Evolutionary conservation across 441 rosid genomes (phyloP), one percentile per base, ranked within the genome.

Genomic region (Mallotus repandus): DNA sequence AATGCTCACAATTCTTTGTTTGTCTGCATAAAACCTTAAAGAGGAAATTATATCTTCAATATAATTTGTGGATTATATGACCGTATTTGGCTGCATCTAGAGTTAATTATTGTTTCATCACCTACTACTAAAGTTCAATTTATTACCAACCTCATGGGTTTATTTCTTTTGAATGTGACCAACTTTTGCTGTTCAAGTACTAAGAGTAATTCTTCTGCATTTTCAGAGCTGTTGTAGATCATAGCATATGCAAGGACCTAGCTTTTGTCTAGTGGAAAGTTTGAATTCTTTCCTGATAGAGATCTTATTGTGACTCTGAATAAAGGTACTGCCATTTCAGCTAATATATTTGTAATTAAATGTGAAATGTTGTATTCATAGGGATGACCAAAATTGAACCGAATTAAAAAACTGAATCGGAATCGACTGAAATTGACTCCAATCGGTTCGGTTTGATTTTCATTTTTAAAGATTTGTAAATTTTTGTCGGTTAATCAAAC

Each of bases 221-320:
- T 56, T 75, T 80, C 89, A 95, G 99, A 84, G 98, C 99, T 73
- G 96, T 25, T 25, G 29, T 25, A 25, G 29, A 25, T 25, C 29
- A 25, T 25, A 25, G 29, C 29, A 25, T 25, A 25, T 25, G 29
- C 29, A 25, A 25, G 29, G 29, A 25, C 29, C 92, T 95, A 74
- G 97, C 99, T 81, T 84, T 87, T 71, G 81, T 95, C 77, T 84
- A 46, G 79, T 91, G 46, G 95, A 95, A 83, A 89, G 84, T 76
- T 93, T 90, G 97, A 93, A 77, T 95, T 84, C 75, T 91, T 81
- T 1, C 99, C 99, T 53, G 98, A 98, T 19, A 86, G 86, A 86
- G 99, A 97, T 79, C 99, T 95, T 71, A 83, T 76, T 63, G 99
- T 98, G 21, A 91, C 97, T 71, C 85, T 95, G 67, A 90, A 81